Percentiles rank a stretch among this genome's conserved stretches.
Evolutionary conservation across 169 alveolate species (phyloP).

Genomic region (Plasmodium ovale): DNA sequence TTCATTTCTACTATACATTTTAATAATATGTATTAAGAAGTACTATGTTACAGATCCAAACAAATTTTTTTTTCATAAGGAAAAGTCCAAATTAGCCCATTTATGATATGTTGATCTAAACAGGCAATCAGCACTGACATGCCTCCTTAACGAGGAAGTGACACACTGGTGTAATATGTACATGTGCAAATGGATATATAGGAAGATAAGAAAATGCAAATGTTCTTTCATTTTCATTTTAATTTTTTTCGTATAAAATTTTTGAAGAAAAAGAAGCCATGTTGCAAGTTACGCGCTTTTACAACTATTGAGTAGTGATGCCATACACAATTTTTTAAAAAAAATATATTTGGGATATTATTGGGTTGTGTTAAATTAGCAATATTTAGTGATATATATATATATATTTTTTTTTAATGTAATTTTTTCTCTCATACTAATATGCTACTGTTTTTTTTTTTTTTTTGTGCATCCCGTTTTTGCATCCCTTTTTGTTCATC

Average conservation of each 20-base stretch:
- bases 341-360: background rate
- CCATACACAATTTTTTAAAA: too few species aligned
- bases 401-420: too few species aligned
- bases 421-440: background rate
- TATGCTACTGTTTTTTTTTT: background rate
- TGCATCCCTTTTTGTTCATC: too few species aligned
- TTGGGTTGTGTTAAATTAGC: too few species aligned
- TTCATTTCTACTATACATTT: slow-evolving; percentile 41
- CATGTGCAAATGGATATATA: too few species aligned
- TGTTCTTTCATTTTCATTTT: background rate
- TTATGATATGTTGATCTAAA: slow-evolving; percentile 3
- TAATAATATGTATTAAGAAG: slow-evolving; percentile 45
- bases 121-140: too few species aligned
- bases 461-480: too few species aligned
- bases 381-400: too few species aligned
- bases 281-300: background rate
- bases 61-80: background rate
- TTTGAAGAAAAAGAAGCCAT: background rate
- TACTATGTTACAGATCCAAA: slow-evolving; percentile 6
- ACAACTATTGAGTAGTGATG: background rate
- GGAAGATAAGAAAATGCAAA: too few species aligned
- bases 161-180: too few species aligned
- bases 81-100: slow-evolving; percentile 25
- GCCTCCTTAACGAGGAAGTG: too few species aligned
- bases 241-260: background rate